phyloP scores from a whole-genome alignment of 805 yeast species.

The Cyberlindnera suaveolens region DNA sequence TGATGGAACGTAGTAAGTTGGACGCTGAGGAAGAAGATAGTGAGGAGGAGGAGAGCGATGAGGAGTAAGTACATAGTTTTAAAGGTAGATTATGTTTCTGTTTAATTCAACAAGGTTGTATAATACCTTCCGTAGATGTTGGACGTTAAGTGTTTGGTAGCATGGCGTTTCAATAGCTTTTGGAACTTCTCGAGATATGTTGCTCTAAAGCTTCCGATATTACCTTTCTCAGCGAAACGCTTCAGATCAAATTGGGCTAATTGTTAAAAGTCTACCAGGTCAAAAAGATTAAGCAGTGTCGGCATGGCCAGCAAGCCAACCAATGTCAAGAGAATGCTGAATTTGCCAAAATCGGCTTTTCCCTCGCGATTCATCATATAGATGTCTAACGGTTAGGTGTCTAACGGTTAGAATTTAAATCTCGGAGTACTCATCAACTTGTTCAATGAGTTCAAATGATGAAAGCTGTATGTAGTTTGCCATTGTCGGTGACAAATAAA shows the following conservation, averaged over 20 bases:
- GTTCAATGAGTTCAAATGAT: neutral
- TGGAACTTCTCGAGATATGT: neutral
- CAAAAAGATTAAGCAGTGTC: neutral
- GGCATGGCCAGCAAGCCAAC: neutral
- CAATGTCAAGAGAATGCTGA: neutral
- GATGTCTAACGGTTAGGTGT: neutral
- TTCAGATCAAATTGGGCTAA: neutral
- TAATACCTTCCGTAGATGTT: neutral
- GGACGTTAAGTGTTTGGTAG: neutral
- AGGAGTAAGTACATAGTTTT: conserved; percentile 17
- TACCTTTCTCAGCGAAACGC: neutral
- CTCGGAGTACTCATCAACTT: neutral
- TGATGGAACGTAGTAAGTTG: conserved; percentile 87
- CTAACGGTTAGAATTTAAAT: neutral
- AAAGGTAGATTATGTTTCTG: no score
- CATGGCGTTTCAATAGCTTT: neutral
- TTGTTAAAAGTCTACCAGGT: conserved; percentile 1
- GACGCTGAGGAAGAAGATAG: conserved; percentile 61
- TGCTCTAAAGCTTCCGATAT: neutral
- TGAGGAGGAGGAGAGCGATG: conserved; percentile 11
- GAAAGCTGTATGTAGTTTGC: neutral
- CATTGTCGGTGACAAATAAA: neutral
- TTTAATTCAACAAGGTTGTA: no score
- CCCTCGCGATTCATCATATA: no score
- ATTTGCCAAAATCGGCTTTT: neutral